Conservation (phyloP, 108 stramenopile genomes). For the Craspedostauros australis region DNA sequence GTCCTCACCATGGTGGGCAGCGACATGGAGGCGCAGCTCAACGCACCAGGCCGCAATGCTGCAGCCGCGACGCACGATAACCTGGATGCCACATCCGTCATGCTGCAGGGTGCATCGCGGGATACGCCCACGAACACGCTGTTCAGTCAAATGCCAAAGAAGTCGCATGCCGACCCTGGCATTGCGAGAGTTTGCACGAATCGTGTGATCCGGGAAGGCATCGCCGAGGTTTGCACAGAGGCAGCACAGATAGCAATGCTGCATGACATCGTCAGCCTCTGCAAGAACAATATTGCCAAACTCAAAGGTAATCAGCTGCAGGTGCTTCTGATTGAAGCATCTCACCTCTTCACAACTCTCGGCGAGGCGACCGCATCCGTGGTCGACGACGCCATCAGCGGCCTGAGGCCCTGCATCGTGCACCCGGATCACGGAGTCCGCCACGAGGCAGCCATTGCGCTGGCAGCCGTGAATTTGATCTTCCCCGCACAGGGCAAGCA, state of each 20-base stretch:
- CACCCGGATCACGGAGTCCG: conserved; percentile 77
- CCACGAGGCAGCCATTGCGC: conserved; percentile 71
- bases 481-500: conserved; percentile 58
- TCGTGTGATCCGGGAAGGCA: conserved; percentile 60
- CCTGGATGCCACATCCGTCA: conserved; percentile 8
- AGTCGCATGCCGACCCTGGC: conserved; percentile 61
- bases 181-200: conserved; percentile 53
- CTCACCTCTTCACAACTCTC: conserved; percentile 56
- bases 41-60: conserved; percentile 10
- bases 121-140: conserved; percentile 15
- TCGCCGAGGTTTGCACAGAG: conserved; percentile 69
- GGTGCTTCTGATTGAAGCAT: conserved; percentile 74
- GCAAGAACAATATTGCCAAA: conserved; percentile 21
- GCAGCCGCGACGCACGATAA: neutral
- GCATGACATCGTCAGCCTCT: conserved; percentile 48
- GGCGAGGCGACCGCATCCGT: conserved; percentile 69
- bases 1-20: conserved; percentile 68
- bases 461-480: conserved; percentile 45
- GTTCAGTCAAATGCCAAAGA: conserved; percentile 42
- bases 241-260: conserved; percentile 54
- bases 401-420: conserved; percentile 46
- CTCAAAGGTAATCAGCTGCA: conserved; percentile 64
- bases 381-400: conserved; percentile 51
- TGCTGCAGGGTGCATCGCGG: neutral
- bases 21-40: conserved; percentile 60